Conservation (phyloP, 805 yeast species). For the Yamadazyma takamatsuzukensis region DNA sequence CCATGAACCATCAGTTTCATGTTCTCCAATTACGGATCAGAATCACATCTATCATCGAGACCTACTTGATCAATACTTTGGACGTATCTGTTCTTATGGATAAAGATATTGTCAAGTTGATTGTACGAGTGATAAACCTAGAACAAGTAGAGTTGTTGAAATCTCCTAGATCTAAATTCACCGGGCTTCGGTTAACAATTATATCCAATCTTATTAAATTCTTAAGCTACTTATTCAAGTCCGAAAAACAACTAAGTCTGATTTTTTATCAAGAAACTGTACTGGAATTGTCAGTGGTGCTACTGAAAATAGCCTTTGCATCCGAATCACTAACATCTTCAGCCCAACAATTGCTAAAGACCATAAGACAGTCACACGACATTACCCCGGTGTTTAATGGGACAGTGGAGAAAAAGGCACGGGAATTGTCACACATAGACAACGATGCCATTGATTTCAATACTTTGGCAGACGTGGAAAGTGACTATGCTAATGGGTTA, state of each 20-base stretch:
- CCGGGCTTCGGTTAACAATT: constrained; percentile 34
- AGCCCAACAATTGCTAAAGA: constrained; percentile 33
- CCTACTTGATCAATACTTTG: constrained; percentile 28
- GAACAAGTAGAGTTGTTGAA: constrained; percentile 47
- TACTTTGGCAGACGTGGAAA: constrained; percentile 33
- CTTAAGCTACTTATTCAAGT: constrained; percentile 36
- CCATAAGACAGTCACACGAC: constrained; percentile 29
- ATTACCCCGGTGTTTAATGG: constrained; percentile 39
- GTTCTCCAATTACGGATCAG: constrained; percentile 39
- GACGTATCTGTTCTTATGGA: constrained; percentile 26
- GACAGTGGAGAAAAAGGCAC: constrained; percentile 40
- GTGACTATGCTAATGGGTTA: constrained; percentile 52
- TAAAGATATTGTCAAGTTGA: constrained; percentile 35
- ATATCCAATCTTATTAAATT: constrained; percentile 40
- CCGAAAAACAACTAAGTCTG: constrained; percentile 24
- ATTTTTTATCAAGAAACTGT: constrained; percentile 39
- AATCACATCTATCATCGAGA: constrained; percentile 49
- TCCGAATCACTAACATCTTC: constrained; percentile 37
- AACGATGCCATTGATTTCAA: constrained; percentile 11
- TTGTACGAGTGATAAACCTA: constrained; percentile 41
- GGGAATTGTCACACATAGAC: constrained; percentile 30
- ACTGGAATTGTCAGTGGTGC: constrained; percentile 45
- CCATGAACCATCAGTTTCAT: constrained; percentile 44
- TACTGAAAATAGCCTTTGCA: constrained; percentile 53
- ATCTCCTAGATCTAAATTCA: constrained; percentile 41